Evolutionary conservation across 345 rosid species (phyloP).

Genomic region (Acer saccharum): DNA sequence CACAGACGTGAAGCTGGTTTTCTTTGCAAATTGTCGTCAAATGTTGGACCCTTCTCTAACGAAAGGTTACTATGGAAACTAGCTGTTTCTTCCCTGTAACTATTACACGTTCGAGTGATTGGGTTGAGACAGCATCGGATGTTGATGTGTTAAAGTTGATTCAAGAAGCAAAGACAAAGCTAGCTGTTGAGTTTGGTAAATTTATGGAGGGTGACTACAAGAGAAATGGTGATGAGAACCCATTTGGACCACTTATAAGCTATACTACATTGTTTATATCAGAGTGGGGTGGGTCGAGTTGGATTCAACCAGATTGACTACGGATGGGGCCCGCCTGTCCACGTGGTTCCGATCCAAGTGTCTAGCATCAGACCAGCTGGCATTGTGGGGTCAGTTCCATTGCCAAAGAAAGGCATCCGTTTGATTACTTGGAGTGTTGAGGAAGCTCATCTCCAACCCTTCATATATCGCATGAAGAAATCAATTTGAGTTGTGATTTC

Average conservation of each 20-base stretch:
- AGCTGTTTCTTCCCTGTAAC: conserved; percentile 64
- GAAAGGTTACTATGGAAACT: conserved; percentile 65
- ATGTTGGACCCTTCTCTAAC: conserved; percentile 55
- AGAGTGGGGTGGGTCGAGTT: conserved; percentile 66
- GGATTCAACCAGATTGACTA: conserved; percentile 67
- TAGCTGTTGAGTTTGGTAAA: conserved; percentile 42
- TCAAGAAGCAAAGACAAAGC: conserved; percentile 44
- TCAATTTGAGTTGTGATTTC: conserved; percentile 12
- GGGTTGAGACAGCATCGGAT: conserved; percentile 28
- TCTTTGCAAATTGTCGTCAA: conserved; percentile 64
- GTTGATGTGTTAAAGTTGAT: conserved; percentile 49
- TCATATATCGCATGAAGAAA: conserved; percentile 39
- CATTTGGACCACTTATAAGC: conserved; percentile 48
- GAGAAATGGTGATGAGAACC: conserved; percentile 37
- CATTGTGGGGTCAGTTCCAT: conserved; percentile 56
- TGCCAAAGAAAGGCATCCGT: conserved; percentile 54
- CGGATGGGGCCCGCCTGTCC: conserved; percentile 59
- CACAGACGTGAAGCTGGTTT: conserved; percentile 48
- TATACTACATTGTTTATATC: conserved; percentile 60
- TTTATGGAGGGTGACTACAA: conserved; percentile 38
- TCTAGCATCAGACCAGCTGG: conserved; percentile 56
- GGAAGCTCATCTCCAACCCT: conserved; percentile 40
- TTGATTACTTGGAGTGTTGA: conserved; percentile 76
- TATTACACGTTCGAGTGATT: conserved; percentile 36
- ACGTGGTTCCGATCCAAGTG: conserved; percentile 61